These are phyloP conservation scores for Yarrowia sp. DNA, from an alignment of 805 yeast species.

Conservation along the genomic window DNA sequence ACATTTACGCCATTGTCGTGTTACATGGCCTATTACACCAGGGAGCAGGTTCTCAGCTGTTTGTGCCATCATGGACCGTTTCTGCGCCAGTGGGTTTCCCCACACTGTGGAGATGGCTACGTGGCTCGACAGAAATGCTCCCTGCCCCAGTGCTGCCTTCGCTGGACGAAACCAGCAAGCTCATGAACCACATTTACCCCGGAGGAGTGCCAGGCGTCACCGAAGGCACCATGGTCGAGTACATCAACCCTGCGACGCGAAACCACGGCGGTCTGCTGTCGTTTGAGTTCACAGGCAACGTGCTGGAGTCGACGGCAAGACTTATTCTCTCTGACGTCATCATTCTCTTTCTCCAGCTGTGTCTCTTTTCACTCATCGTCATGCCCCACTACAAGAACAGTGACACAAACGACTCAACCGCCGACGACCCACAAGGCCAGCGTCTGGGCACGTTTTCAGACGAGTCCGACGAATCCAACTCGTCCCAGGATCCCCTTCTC, in stretches of 20 bases:
- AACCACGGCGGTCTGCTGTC: conserved; percentile 9
- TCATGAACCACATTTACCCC: conserved; percentile 21
- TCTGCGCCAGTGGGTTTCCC: conserved; percentile 1
- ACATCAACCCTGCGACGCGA: neutral
- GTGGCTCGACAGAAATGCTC: neutral
- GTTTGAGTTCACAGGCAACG: conserved; percentile 18
- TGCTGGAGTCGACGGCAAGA: neutral
- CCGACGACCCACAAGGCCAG: neutral
- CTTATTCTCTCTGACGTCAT: neutral
- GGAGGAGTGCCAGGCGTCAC: conserved; percentile 22
- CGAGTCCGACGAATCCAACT: neutral
- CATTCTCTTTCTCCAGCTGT: conserved; percentile 1
- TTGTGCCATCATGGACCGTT: conserved; percentile 2
- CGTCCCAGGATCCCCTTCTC: neutral
- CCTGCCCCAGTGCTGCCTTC: neutral
- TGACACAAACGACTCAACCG: neutral
- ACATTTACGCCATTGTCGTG: conserved; percentile 1
- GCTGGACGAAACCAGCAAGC: neutral
- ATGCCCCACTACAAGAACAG: conserved; percentile 8
- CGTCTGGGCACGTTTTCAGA: neutral
- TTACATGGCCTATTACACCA: neutral
- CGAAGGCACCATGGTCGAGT: conserved; percentile 8
- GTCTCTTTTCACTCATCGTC: neutral
- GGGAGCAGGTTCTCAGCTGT: neutral
- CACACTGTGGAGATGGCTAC: neutral